Percentiles rank a stretch among this genome's conserved stretches.
phyloP scores from a whole-genome alignment of 1,284 basidiomycete species.

The Papiliotrema terrestris region DNA sequence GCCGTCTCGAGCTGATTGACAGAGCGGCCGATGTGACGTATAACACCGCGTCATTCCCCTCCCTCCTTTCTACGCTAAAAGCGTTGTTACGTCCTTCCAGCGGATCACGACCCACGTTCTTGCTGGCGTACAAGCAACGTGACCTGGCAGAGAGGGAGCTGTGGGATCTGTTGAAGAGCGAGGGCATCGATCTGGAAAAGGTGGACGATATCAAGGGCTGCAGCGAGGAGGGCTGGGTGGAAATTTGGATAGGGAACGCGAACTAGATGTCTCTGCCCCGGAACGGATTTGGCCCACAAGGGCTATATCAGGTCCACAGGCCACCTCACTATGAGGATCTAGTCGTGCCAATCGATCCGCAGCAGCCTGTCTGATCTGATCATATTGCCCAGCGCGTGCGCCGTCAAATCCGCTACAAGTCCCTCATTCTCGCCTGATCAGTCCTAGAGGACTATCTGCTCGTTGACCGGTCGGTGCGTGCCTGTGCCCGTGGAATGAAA shows the following conservation, averaged over 20 bases:
- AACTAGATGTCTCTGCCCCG: too few species aligned
- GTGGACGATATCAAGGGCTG: conserved; percentile 60
- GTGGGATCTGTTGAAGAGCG: conserved; percentile 59
- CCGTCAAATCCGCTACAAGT: too few species aligned
- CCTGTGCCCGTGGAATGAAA: too few species aligned
- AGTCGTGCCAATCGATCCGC: too few species aligned
- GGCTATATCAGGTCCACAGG: too few species aligned
- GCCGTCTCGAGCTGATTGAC: background rate
- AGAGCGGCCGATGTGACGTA: conserved; percentile 89
- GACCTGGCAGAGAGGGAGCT: conserved; percentile 66
- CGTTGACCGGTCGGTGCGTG: too few species aligned
- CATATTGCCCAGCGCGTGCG: too few species aligned
- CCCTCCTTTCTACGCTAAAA: conserved; percentile 35
- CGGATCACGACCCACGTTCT: conserved; percentile 37
- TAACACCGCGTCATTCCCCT: conserved; percentile 75
- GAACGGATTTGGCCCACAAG: too few species aligned
- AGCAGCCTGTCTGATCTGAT: too few species aligned
- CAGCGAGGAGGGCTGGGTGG: conserved; percentile 53
- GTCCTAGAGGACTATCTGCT: too few species aligned
- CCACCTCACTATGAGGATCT: too few species aligned
- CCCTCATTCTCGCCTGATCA: too few species aligned
- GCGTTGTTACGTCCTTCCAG: conserved; percentile 19
- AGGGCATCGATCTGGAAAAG: conserved; percentile 35
- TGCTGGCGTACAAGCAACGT: conserved; percentile 79
- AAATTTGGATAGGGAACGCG: conserved; percentile 61